Evolutionary conservation across 176 grass and related monocot species (phyloP).

Genomic region (Triticum dicoccoides): DNA sequence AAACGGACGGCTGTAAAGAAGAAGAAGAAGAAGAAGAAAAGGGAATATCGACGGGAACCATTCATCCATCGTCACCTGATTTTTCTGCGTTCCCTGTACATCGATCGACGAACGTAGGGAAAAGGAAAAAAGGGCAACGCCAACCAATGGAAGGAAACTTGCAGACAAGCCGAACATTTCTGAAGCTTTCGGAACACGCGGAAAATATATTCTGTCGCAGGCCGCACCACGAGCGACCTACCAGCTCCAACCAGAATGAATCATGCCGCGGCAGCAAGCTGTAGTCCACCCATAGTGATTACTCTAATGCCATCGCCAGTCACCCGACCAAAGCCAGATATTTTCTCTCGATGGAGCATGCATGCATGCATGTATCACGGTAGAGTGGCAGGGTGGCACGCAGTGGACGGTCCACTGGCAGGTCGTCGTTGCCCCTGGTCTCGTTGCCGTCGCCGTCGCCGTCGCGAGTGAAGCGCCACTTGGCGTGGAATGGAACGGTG

Average conservation of each 20-base stretch:
- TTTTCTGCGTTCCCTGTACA: not conserved
- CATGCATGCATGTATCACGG: not conserved
- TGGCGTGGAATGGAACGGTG: not conserved
- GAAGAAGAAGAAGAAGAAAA: not conserved
- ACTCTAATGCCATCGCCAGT: not conserved
- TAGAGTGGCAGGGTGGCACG: not conserved
- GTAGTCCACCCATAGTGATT: not conserved
- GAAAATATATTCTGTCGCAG: not conserved
- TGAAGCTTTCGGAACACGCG: not conserved
- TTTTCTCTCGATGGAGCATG: not conserved
- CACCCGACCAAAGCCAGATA: not conserved
- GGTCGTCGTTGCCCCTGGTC: not conserved
- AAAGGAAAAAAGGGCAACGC: not conserved
- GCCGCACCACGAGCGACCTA: not conserved
- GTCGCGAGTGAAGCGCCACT: not conserved
- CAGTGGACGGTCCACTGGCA: not conserved
- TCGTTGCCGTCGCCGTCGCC: no score
- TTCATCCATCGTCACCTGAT: not conserved
- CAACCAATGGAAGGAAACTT: not conserved
- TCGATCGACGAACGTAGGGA: not conserved
- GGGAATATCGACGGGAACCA: not conserved
- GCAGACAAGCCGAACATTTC: not conserved
- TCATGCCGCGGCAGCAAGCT: not conserved
- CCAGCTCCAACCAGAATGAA: conserved; percentile 10
- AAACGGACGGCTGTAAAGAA: no score